Evolutionary conservation across 1,284 basidiomycete species (phyloP).

Genomic region (Rhodotorula sp.): DNA sequence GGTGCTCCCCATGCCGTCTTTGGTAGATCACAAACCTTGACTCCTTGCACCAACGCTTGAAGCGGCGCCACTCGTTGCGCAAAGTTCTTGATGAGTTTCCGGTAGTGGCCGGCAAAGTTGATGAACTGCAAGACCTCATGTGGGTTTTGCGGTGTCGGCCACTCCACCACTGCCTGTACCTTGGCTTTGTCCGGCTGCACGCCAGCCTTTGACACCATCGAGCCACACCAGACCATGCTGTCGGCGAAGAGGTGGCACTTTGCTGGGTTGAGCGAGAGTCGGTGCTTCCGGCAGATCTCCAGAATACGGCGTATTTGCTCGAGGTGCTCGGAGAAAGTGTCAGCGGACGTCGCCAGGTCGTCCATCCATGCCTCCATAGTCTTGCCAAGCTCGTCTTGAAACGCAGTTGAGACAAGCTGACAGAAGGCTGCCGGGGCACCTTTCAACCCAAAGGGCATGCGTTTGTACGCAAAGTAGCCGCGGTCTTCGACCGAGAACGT

Average conservation of each 20-base stretch:
- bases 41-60: background rate
- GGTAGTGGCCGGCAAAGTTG: constrained; percentile 7
- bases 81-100: constrained; percentile 2
- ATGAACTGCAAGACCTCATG: constrained; percentile 1
- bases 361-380: constrained; percentile 2
- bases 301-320: background rate
- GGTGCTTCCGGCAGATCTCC: background rate
- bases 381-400: constrained; percentile 1
- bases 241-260: background rate
- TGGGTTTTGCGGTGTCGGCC: background rate
- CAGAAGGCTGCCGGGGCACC: constrained; percentile 5
- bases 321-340: background rate
- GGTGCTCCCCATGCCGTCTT: background rate
- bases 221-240: background rate
- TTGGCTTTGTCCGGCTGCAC: background rate
- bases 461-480: constrained; percentile 9
- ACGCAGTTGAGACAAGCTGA: background rate
- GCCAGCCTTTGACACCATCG: background rate
- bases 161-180: background rate
- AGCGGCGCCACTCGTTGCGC: background rate
- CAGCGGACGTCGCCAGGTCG: background rate
- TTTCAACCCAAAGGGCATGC: constrained; percentile 7
- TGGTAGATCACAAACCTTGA: background rate
- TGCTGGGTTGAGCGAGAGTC: background rate
- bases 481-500: constrained; percentile 9